Conservation (phyloP, 2,329 filamentous ascomycete species). For the Nemania diffusa region DNA sequence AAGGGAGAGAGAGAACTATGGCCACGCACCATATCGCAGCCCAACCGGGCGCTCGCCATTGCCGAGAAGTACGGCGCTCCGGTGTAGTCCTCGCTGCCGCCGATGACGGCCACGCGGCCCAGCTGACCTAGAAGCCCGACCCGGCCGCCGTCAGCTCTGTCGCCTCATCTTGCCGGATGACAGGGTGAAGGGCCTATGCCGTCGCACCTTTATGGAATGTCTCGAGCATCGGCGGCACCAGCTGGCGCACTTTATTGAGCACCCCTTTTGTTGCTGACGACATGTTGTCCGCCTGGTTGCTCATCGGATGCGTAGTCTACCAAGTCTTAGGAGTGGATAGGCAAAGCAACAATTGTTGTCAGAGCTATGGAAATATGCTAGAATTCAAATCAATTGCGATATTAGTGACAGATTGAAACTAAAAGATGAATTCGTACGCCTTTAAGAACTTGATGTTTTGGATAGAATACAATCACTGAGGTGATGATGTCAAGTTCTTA, state of each 20-base stretch:
- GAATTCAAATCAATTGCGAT: background rate
- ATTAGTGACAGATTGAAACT: background rate
- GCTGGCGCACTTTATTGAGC: constrained; percentile 82
- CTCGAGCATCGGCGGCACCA: constrained; percentile 94
- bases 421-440: background rate
- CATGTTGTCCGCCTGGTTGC: constrained; percentile 59
- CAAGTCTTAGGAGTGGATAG: background rate
- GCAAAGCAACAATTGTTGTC: background rate
- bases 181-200: background rate
- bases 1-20: background rate
- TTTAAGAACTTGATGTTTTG: background rate
- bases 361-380: background rate
- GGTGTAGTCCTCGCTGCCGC: constrained; percentile 95
- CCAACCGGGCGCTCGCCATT: constrained; percentile 91
- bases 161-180: background rate
- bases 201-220: constrained; percentile 90
- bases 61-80: constrained; percentile 98
- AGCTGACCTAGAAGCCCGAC: constrained; percentile 74
- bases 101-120: constrained; percentile 91
- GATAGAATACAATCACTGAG: background rate
- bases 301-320: constrained; percentile 38
- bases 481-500: constrained; percentile 20
- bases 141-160: constrained; percentile 28
- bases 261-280: constrained; percentile 78
- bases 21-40: constrained; percentile 82